Evolutionary conservation across 441 rosid genomes (phyloP).

Genomic region (Eruca vesicaria): DNA sequence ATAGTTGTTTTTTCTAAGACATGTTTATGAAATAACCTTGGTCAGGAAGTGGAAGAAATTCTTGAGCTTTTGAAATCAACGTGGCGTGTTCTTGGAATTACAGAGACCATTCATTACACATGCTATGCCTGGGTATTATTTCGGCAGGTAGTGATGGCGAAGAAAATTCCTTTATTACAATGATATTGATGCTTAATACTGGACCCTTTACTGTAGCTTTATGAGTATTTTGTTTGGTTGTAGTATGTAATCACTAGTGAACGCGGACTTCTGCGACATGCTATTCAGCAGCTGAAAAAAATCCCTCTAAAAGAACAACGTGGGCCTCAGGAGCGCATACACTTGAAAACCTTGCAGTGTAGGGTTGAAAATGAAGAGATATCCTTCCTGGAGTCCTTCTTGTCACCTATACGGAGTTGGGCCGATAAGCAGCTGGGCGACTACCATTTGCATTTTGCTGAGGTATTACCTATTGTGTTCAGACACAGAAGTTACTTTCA

Average conservation of each 20-base stretch:
- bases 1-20: background rate
- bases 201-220: constrained; percentile 1
- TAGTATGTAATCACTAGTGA: constrained; percentile 92
- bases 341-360: constrained; percentile 75
- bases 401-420: constrained; percentile 92
- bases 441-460: constrained; percentile 86
- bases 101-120: constrained; percentile 94
- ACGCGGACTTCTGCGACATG: constrained; percentile 77
- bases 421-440: constrained; percentile 87
- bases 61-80: constrained; percentile 96
- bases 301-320: constrained; percentile 91
- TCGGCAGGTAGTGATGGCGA: constrained; percentile 75
- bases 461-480: constrained; percentile 48
- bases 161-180: background rate
- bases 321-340: constrained; percentile 97
- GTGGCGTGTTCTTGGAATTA: constrained; percentile 95
- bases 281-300: constrained; percentile 86
- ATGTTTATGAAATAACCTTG: constrained; percentile 24
- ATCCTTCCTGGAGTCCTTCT: constrained; percentile 79
- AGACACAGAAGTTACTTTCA: constrained; percentile 10
- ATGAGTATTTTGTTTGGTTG: constrained; percentile 38
- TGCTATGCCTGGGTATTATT: constrained; percentile 92
- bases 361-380: constrained; percentile 73
- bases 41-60: constrained; percentile 95
- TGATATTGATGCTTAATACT: constrained; percentile 11